Conservation (phyloP, 179 eudicot genomes). For the Nepenthes alata region DNA sequence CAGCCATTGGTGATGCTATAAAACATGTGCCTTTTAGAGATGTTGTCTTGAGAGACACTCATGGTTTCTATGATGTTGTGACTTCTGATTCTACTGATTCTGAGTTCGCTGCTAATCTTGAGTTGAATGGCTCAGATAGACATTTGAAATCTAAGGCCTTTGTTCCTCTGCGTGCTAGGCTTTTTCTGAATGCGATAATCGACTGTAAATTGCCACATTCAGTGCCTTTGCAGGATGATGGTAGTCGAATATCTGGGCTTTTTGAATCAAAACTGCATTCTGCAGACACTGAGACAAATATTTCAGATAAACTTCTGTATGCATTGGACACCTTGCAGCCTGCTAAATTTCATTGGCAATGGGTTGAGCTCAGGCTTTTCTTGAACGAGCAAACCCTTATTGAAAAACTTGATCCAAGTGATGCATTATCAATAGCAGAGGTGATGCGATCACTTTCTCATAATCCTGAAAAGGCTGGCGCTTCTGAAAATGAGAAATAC, state of each 20-base stretch:
- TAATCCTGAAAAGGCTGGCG: slow-evolving; percentile 41
- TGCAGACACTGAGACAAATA: slow-evolving; percentile 53
- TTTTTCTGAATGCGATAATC: slow-evolving; percentile 71
- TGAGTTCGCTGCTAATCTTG: slow-evolving; percentile 70
- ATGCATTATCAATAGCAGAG: slow-evolving; percentile 47
- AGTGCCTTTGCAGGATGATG: slow-evolving; percentile 32
- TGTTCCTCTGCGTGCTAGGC: slow-evolving; percentile 76
- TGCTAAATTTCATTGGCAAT: slow-evolving; percentile 98
- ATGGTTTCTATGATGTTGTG: slow-evolving; percentile 61
- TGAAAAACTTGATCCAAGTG: slow-evolving; percentile 53
- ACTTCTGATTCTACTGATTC: slow-evolving; percentile 68
- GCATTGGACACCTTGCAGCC: slow-evolving; percentile 82
- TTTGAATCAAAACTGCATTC: slow-evolving; percentile 30
- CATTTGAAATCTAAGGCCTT: slow-evolving; percentile 53
- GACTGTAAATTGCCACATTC: slow-evolving; percentile 72
- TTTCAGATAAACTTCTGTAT: slow-evolving; percentile 57
- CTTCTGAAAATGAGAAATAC: slow-evolving; percentile 69
- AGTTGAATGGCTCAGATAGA: slow-evolving; percentile 52
- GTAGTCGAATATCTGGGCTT: slow-evolving; percentile 28
- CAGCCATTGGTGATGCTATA: slow-evolving; percentile 59
- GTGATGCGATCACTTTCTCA: slow-evolving; percentile 59
- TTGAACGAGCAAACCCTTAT: slow-evolving; percentile 69
- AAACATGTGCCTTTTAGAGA: slow-evolving; percentile 94
- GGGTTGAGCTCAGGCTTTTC: slow-evolving; percentile 89
- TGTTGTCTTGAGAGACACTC: slow-evolving; percentile 66